These are phyloP conservation scores for Penicillium mononematosum DNA, from an alignment of 495 filamentous ascomycete genomes.

Conservation along the genomic window DNA sequence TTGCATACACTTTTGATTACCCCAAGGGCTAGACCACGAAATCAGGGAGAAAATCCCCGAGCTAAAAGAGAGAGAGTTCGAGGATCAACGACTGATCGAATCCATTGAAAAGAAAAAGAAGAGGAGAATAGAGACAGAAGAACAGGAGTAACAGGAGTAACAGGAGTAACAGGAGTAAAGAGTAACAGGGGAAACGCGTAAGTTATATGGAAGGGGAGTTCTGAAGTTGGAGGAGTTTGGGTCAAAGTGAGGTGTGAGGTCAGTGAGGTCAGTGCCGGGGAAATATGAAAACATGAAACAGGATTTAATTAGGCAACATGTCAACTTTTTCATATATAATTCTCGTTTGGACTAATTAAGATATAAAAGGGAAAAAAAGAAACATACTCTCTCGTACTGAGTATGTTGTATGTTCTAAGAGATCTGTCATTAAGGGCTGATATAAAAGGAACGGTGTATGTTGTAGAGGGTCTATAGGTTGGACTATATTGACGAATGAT, in stretches of 20 bases:
- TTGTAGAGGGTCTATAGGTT: too few relatives aligned
- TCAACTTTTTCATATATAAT: constrained; percentile 6
- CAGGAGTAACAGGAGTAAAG: constrained; percentile 2
- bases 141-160: too few relatives aligned
- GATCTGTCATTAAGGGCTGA: not conserved
- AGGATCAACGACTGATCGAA: constrained; percentile 15
- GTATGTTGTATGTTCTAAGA: not conserved
- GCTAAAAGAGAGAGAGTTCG: constrained; percentile 7
- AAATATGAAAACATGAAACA: constrained; percentile 15
- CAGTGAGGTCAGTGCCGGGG: constrained; percentile 11
- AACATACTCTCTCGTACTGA: too few relatives aligned
- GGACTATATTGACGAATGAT: constrained; percentile 35
- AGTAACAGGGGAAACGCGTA: constrained; percentile 15
- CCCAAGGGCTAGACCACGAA: constrained; percentile 9
- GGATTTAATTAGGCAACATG: not conserved
- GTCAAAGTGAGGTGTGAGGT: constrained; percentile 24
- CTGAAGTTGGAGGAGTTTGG: constrained; percentile 15
- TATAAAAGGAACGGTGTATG: constrained; percentile 27
- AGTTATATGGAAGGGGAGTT: constrained; percentile 11
- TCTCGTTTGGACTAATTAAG: constrained; percentile 11
- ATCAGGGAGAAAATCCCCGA: constrained; percentile 20
- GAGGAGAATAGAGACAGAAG: not conserved
- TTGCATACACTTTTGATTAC: constrained; percentile 5
- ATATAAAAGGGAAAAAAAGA: not conserved
- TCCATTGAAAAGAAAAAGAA: constrained; percentile 15